Base-by-base conservation (phyloP, 108 stramenopile species). In the Stephanodiscus triporus region DNA sequence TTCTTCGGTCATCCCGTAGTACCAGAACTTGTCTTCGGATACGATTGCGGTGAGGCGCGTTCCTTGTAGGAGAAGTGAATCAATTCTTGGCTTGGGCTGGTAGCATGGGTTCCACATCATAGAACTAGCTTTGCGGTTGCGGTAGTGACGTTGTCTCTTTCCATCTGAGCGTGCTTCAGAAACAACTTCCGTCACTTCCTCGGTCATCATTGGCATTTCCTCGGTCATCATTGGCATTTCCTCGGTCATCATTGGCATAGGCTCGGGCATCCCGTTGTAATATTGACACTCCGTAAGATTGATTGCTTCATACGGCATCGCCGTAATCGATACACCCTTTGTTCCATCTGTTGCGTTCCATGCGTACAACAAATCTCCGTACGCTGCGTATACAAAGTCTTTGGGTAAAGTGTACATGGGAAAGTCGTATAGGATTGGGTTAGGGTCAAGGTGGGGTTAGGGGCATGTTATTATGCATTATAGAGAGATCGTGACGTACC, bases 41-140 rank as follows among this genome's bases (percentile, higher is more conserved):
- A 80, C 78, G 9, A 83, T 70, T 0, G 82, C 82, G 37, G 78
- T 79, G 37, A 83, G 65, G 48, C 82, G 82, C 20, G 38, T 13
- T 43, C 68, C 77, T 26, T 78, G 67, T 13, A 83, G 61, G 29
- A 83, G 73, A 24, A 83, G 70, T 8, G 78, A 70, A 19, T 50
- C 54, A 48, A 83, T 75, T 29, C 67, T 66, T 29, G 78, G 77
- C 73, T 83, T 83, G 73, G 77, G 82, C 20, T 70, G 47, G 82
- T 83, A 75, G 51, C 80, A 81, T 29, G 68, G 73, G 27, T 38
- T 27, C 9, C 20, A 58, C 48, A 56, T 62, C 61, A n/a, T 8
- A 19, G 60, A 3, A 8, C 17, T 13, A 19, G 60, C 19, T 29
- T 62, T 62, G 42, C 57, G 42, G 17, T 75, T 55, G 26, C 57